These are phyloP conservation scores for Psilocybe subaeruginosa DNA, from an alignment of 768 basidiomycete genomes.

Conservation along the genomic window DNA sequence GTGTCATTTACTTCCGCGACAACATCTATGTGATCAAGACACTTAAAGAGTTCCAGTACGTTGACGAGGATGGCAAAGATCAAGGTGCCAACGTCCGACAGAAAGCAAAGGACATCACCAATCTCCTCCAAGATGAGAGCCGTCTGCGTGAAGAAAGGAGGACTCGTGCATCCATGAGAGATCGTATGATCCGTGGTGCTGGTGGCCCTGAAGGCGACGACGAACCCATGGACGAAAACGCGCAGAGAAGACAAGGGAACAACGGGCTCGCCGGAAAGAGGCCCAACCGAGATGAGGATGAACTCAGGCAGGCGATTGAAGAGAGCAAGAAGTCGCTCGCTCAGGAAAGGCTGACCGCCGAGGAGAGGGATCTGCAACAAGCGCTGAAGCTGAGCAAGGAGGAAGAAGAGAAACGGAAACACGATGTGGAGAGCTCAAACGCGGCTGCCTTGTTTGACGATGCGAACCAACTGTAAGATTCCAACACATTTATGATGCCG, in stretches of 20 bases:
- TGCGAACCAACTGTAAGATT: constrained; percentile 71
- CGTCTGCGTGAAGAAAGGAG: constrained; percentile 87
- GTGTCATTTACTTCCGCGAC: constrained; percentile 97
- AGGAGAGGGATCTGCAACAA: constrained; percentile 82
- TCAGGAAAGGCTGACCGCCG: constrained; percentile 70
- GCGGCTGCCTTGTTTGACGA: constrained; percentile 85
- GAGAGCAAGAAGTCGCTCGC: constrained; percentile 79
- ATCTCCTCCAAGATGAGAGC: constrained; percentile 83
- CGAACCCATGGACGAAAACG: constrained; percentile 48
- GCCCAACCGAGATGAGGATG: constrained; percentile 72
- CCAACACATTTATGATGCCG: background rate
- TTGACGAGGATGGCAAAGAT: constrained; percentile 95
- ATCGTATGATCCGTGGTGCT: constrained; percentile 83
- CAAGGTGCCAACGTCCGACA: constrained; percentile 98
- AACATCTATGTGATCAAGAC: constrained; percentile 99
- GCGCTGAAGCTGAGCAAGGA: constrained; percentile 89
- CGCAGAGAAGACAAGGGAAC: constrained; percentile 29
- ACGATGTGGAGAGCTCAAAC: constrained; percentile 75
- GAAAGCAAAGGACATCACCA: constrained; percentile 98
- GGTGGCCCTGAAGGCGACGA: constrained; percentile 31
- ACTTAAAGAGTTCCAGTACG: constrained; percentile 95
- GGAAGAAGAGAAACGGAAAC: constrained; percentile 80
- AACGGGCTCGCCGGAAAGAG: constrained; percentile 30
- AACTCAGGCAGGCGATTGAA: constrained; percentile 84
- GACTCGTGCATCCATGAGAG: constrained; percentile 87